Evolutionary conservation across 1,139 yeast genomes (phyloP).

Genomic region (Suhomyces bokatorum): DNA sequence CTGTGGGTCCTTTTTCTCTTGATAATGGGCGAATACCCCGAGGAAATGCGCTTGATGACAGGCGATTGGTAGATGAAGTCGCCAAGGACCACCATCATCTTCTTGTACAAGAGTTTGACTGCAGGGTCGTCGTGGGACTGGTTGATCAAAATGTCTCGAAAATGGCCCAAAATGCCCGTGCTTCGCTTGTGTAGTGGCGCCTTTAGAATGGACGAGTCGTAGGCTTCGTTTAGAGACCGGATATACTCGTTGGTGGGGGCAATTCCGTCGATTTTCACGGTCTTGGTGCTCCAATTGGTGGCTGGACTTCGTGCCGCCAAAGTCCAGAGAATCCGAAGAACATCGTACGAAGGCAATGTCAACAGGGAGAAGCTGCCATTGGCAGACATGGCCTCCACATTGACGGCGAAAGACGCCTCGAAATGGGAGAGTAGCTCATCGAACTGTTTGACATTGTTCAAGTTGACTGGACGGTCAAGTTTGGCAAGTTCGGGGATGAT

Average conservation of each 20-base stretch:
- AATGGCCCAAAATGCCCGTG: constrained; percentile 17
- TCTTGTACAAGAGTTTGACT: constrained; percentile 6
- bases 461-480: constrained; percentile 20
- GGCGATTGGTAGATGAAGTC: constrained; percentile 15
- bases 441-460: constrained; percentile 30
- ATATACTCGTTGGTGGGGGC: constrained; percentile 23
- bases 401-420: constrained; percentile 21
- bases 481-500: constrained; percentile 27
- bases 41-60: constrained; percentile 7
- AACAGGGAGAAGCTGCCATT: constrained; percentile 3
- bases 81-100: constrained; percentile 9
- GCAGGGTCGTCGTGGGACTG: constrained; percentile 2
- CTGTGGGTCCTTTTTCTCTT: constrained; percentile 4
- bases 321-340: constrained; percentile 34
- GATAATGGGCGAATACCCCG: constrained; percentile 10
- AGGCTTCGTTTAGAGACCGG: constrained; percentile 21
- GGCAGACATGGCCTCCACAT: constrained; percentile 6
- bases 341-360: constrained; percentile 25
- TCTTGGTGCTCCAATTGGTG: constrained; percentile 27
- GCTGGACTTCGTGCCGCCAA: constrained; percentile 30
- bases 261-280: constrained; percentile 20
- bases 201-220: constrained; percentile 21
- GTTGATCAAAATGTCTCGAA: constrained; percentile 9
- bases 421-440: constrained; percentile 33
- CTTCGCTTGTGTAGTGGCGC: constrained; percentile 27